phyloP scores from a whole-genome alignment of 1,284 basidiomycete genomes.

The Cyathus olla region DNA sequence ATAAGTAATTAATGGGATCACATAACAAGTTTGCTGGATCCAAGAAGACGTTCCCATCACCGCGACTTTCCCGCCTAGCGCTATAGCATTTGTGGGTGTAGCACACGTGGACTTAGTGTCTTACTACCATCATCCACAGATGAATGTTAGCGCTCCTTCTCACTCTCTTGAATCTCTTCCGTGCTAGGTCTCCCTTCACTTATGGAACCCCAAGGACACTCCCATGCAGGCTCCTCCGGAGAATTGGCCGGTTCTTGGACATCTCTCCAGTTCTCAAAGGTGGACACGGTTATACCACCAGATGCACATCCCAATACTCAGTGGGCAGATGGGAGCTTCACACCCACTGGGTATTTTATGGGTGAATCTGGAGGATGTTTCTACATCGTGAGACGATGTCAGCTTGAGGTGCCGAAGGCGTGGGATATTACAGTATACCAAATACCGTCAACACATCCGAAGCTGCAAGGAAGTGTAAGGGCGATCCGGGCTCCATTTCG shows the following conservation, averaged over 20 bases:
- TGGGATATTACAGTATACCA: conserved; percentile 1
- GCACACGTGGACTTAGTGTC: too few species aligned
- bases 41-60: too few species aligned
- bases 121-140: too few species aligned
- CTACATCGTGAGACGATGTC: conserved; percentile 3
- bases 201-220: too few species aligned
- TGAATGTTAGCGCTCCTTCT: too few species aligned
- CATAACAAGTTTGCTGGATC: too few species aligned
- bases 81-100: too few species aligned
- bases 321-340: conserved; percentile 3
- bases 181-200: too few species aligned
- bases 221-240: too few species aligned
- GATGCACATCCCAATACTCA: background rate
- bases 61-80: too few species aligned
- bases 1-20: too few species aligned
- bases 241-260: conserved; percentile 3
- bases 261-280: conserved; percentile 10
- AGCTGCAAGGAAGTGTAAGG: background rate
- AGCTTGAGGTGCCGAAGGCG: background rate
- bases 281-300: background rate
- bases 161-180: too few species aligned
- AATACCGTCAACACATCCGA: background rate
- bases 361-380: conserved; percentile 10
- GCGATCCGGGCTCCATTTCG: background rate
- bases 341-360: conserved; percentile 1